Conservation (phyloP, 345 rosid genomes). For the Corchorus capsularis region DNA sequence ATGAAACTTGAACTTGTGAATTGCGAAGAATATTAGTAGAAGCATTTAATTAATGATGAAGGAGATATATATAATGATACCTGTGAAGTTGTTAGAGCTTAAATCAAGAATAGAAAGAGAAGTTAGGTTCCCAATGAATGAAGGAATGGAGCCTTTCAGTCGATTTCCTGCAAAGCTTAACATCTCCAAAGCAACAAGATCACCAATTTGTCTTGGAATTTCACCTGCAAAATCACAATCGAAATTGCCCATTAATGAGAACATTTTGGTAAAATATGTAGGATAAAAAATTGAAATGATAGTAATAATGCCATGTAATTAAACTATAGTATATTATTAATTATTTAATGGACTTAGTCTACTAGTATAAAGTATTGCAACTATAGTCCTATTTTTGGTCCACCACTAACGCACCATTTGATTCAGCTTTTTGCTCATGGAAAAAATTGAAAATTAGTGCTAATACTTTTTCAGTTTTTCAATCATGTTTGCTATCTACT, state of each 20-base stretch:
- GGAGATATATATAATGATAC: neutral
- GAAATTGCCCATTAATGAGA: neutral
- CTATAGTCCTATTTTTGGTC: neutral
- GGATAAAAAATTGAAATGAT: no score
- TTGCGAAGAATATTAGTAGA: no score
- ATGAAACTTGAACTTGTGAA: no score
- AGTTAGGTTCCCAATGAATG: neutral
- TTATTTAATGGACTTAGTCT: no score
- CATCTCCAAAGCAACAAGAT: neutral
- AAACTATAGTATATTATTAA: no score
- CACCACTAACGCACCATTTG: neutral
- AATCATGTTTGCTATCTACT: no score
- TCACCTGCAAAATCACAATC: neutral
- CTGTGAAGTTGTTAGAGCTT: neutral
- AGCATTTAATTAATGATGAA: neutral
- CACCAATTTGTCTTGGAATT: neutral
- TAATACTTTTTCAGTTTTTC: no score
- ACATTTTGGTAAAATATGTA: no score
- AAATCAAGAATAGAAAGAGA: neutral
- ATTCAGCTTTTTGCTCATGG: neutral
- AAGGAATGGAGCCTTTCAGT: neutral
- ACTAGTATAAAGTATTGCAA: neutral
- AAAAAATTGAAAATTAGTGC: no score
- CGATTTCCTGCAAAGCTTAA: neutral
- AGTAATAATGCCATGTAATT: no score